Percentiles rank a stretch among this genome's conserved stretches.
Conservation (phyloP, 257 asterid genomes). For the Linaria vulgaris region DNA sequence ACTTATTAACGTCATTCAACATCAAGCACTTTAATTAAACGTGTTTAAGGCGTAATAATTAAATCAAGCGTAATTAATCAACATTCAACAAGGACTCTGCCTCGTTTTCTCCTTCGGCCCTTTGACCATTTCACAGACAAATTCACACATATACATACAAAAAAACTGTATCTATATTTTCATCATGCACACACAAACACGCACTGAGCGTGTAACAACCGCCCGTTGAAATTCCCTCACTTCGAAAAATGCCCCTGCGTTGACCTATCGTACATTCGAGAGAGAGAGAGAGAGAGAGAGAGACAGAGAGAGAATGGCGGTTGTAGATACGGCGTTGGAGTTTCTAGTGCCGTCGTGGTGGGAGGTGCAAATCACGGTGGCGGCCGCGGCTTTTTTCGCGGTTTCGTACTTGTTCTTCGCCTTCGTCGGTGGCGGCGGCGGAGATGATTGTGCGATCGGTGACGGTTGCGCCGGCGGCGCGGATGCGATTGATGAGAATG, state of each 20-base stretch:
- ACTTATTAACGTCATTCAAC: too few relatives aligned
- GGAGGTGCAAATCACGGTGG: constrained; percentile 80
- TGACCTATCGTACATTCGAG: constrained; percentile 17
- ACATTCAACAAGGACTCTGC: too few relatives aligned
- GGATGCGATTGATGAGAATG: constrained; percentile 46
- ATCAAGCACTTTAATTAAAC: too few relatives aligned
- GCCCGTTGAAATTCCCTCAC: constrained; percentile 15
- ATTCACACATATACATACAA: neutral
- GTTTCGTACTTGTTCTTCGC: constrained; percentile 66
- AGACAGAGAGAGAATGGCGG: constrained; percentile 25
- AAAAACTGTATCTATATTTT: constrained; percentile 20
- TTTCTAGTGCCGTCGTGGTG: constrained; percentile 81
- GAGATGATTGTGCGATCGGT: constrained; percentile 44
- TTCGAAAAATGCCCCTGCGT: constrained; percentile 9
- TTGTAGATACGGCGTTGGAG: constrained; percentile 50
- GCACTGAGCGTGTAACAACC: constrained; percentile 25
- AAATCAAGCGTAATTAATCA: neutral
- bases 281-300: too few relatives aligned
- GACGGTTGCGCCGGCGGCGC: constrained; percentile 28
- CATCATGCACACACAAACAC: constrained; percentile 39
- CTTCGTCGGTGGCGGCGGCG: constrained; percentile 37
- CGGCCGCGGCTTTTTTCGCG: constrained; percentile 63
- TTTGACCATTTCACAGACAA: constrained; percentile 16
- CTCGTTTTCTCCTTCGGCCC: constrained; percentile 9
- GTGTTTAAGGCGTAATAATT: too few relatives aligned